A percentile compares a stretch with the other conserved stretches of the same genome.
phyloP scores from a whole-genome alignment of 2,329 filamentous ascomycete genomes.

The Aspergillus oerlinghausenensis region DNA sequence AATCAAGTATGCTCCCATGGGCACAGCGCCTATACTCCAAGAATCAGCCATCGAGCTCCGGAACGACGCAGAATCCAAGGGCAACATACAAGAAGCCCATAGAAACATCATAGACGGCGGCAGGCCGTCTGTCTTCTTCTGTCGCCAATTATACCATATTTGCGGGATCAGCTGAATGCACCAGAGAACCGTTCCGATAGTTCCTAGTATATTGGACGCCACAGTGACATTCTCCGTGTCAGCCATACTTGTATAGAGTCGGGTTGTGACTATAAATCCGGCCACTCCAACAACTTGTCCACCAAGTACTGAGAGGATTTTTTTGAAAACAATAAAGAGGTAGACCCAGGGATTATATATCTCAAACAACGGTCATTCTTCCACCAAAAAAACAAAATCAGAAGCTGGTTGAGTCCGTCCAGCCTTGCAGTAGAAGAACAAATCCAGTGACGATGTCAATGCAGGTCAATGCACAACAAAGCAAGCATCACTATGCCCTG shows the following conservation, averaged over 20 bases:
- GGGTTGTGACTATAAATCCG: background rate
- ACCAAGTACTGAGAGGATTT: background rate
- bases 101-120: constrained; percentile 59
- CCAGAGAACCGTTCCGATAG: constrained; percentile 40
- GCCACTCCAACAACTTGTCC: background rate
- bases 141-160: constrained; percentile 60
- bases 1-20: constrained; percentile 51
- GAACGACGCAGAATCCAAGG: background rate
- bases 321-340: background rate
- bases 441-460: background rate
- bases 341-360: background rate
- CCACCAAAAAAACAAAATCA: background rate
- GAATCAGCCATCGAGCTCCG: background rate
- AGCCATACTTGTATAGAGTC: constrained; percentile 2
- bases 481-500: background rate
- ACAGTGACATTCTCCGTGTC: constrained; percentile 25
- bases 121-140: constrained; percentile 58
- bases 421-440: background rate
- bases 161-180: constrained; percentile 38
- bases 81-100: constrained; percentile 51
- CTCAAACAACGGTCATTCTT: background rate
- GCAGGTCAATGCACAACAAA: background rate
- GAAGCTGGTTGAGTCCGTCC: background rate
- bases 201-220: constrained; percentile 36
- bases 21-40: constrained; percentile 36